phyloP scores from a whole-genome alignment of 2,329 filamentous ascomycete species.

The Colletotrichum lindemuthianum region DNA sequence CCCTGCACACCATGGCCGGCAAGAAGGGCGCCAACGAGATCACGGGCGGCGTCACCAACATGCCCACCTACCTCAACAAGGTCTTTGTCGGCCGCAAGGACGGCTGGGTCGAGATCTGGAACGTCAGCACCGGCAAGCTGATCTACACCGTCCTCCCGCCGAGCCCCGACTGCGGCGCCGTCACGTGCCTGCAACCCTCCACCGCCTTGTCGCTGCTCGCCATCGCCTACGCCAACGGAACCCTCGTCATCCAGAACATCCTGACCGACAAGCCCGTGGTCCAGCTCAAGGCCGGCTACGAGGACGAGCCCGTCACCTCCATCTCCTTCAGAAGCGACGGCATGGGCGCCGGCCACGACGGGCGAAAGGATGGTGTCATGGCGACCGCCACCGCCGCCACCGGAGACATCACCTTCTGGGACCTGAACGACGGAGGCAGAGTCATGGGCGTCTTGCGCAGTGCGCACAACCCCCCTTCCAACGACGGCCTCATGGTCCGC shows the following conservation, averaged over 20 bases:
- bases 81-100: constrained; percentile 89
- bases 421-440: constrained; percentile 87
- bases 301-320: constrained; percentile 75
- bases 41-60: constrained; percentile 81
- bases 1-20: constrained; percentile 70
- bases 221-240: constrained; percentile 85
- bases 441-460: constrained; percentile 88
- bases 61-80: constrained; percentile 97
- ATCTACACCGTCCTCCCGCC: constrained; percentile 90
- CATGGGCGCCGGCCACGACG: constrained; percentile 87
- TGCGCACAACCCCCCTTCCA: constrained; percentile 82
- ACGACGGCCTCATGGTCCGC: constrained; percentile 63
- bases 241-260: constrained; percentile 83
- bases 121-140: constrained; percentile 89
- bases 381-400: constrained; percentile 82
- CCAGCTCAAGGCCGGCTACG: constrained; percentile 71
- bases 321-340: constrained; percentile 94
- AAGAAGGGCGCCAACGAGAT: constrained; percentile 72
- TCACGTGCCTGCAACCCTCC: constrained; percentile 88
- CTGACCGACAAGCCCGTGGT: constrained; percentile 79
- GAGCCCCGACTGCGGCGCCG: constrained; percentile 75
- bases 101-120: constrained; percentile 96
- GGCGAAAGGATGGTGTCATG: constrained; percentile 89
- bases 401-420: constrained; percentile 96
- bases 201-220: constrained; percentile 87